Percentiles rank a stretch among this genome's conserved stretches.
phyloP scores from a whole-genome alignment of 345 rosid species.

The Populus nigra region DNA sequence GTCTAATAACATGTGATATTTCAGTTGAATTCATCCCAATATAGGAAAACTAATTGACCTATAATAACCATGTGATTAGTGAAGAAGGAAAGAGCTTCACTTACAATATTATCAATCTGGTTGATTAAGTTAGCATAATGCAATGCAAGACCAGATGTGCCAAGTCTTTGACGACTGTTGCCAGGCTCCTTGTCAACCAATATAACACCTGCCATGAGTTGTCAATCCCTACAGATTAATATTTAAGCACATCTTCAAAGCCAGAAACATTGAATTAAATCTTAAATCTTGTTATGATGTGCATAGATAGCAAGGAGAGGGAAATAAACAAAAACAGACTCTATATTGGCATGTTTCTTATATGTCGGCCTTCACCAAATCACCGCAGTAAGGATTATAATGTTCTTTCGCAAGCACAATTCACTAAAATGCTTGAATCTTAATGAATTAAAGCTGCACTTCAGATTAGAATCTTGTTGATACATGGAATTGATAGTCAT shows the following conservation, averaged over 20 bases:
- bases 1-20: conserved; percentile 40
- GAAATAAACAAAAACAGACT: not conserved
- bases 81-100: conserved; percentile 17
- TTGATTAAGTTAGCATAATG: conserved; percentile 75
- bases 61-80: not conserved
- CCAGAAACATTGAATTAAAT: not conserved
- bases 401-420: not conserved
- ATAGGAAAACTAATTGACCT: not conserved
- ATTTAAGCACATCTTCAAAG: not conserved
- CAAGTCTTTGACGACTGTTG: conserved; percentile 50
- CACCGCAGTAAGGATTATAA: not conserved
- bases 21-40: not conserved
- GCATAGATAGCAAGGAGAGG: not conserved
- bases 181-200: conserved; percentile 15
- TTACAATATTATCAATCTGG: conserved; percentile 81
- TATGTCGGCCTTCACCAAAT: not conserved
- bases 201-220: conserved; percentile 28
- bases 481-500: no score
- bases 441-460: not conserved
- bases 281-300: not conserved
- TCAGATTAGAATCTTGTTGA: not conserved
- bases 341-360: not conserved
- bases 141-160: conserved; percentile 80
- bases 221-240: not conserved
- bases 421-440: not conserved